These are phyloP conservation scores for Hemisphaericaspora subhashii DNA, from an alignment of 1,139 yeast genomes.

Conservation along the genomic window DNA sequence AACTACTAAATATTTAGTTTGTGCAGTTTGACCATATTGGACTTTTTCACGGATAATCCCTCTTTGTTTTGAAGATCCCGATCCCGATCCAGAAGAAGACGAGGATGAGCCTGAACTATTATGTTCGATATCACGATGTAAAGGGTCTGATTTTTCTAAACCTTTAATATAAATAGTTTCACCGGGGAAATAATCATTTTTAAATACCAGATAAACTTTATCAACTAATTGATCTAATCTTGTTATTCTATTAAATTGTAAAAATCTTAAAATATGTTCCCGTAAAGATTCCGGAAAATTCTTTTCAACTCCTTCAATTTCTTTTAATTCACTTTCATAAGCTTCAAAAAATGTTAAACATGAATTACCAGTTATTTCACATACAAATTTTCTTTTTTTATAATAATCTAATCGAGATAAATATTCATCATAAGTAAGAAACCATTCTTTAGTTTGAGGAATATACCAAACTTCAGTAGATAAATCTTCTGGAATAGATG, in stretches of 20 bases:
- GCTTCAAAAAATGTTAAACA: slow-evolving; percentile 92
- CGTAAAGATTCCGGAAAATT: slow-evolving; percentile 88
- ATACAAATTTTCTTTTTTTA: slow-evolving; percentile 76
- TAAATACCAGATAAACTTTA: slow-evolving; percentile 72
- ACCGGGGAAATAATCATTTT: slow-evolving; percentile 88
- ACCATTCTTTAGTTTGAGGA: slow-evolving; percentile 88
- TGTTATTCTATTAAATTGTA: slow-evolving; percentile 82
- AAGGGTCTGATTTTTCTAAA: slow-evolving; percentile 8
- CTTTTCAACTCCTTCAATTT: slow-evolving; percentile 69
- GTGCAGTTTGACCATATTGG: slow-evolving; percentile 55
- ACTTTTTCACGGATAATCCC: slow-evolving; percentile 49
- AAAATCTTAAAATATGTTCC: slow-evolving; percentile 82
- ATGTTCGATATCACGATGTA: not conserved
- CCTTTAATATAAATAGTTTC: slow-evolving; percentile 71
- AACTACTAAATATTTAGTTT: slow-evolving; percentile 64
- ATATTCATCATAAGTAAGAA: slow-evolving; percentile 71
- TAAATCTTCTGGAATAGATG: slow-evolving; percentile 53
- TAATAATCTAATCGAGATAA: slow-evolving; percentile 69
- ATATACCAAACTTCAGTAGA: slow-evolving; percentile 70
- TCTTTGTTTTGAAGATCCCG: slow-evolving; percentile 31
- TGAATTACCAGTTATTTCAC: slow-evolving; percentile 94
- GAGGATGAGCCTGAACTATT: slow-evolving; percentile 4
- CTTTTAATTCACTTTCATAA: slow-evolving; percentile 65
- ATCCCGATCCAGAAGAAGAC: slow-evolving; percentile 3
- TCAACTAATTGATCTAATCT: slow-evolving; percentile 87